Percentiles rank a stretch among this genome's conserved stretches.
These are phyloP conservation scores for Haberlea rhodopensis DNA, from an alignment of 257 asterid species.

Conservation along the genomic window DNA sequence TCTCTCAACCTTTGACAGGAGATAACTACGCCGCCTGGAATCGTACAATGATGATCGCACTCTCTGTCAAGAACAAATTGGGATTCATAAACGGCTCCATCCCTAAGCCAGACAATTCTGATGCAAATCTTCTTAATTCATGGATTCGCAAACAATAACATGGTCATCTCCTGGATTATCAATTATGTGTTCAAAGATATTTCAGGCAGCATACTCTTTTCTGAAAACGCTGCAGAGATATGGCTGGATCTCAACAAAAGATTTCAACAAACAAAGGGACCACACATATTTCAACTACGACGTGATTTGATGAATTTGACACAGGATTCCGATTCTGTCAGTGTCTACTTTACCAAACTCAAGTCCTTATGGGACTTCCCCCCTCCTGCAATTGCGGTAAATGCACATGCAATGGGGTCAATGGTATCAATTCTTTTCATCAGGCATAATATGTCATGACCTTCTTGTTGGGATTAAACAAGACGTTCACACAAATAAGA, in stretches of 20 bases:
- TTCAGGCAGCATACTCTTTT: neutral
- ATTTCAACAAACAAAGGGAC: neutral
- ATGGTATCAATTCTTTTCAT: neutral
- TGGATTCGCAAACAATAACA: too few relatives aligned
- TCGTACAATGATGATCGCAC: neutral
- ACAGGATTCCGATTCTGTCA: neutral
- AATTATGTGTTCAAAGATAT: neutral
- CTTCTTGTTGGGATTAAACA: slow-evolving; percentile 7
- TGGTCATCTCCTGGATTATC: too few relatives aligned
- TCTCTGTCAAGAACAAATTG: neutral
- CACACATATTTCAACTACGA: neutral
- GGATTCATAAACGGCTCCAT: neutral
- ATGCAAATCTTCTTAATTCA: neutral
- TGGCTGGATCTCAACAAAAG: neutral
- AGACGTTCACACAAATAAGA: neutral
- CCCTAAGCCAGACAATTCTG: neutral
- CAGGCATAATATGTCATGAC: neutral
- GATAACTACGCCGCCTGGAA: neutral
- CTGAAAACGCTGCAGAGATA: neutral
- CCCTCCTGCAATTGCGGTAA: neutral
- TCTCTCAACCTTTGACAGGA: neutral
- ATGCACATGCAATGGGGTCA: neutral
- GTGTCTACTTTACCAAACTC: neutral
- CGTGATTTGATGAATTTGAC: neutral
- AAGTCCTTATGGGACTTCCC: neutral